Evolutionary conservation across 306 rosid species (phyloP).

Genomic region (Cicer cuneatum): DNA sequence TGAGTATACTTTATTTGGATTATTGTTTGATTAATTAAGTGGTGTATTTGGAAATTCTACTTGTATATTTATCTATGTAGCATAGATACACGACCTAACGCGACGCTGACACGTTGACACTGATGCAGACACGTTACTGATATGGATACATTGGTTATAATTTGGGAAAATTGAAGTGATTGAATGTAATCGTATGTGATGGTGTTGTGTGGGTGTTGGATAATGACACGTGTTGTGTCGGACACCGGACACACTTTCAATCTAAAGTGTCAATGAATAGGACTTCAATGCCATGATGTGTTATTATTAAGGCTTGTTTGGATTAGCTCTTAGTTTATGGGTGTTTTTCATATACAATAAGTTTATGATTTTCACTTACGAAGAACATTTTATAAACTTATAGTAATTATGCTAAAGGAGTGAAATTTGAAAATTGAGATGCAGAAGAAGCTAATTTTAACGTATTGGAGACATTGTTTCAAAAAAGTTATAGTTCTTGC

Average conservation of each 20-base stretch:
- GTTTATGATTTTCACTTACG: neutral
- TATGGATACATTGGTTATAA: no score
- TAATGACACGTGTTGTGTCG: no score
- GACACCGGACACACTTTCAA: no score
- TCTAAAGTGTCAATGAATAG: neutral
- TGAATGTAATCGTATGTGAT: no score
- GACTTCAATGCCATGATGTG: neutral
- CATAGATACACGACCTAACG: no score
- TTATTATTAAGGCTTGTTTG: neutral
- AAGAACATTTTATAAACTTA: neutral
- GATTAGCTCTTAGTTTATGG: neutral
- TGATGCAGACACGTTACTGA: no score
- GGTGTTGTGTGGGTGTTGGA: no score
- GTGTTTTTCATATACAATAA: neutral
- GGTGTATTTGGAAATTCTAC: slow-evolving; percentile 1
- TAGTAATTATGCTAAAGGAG: neutral
- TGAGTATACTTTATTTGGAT: no score
- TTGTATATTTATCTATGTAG: no score
- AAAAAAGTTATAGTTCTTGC: neutral
- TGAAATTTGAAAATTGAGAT: neutral
- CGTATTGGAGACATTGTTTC: neutral
- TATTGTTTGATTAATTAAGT: slow-evolving; percentile 10
- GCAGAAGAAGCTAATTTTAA: neutral
- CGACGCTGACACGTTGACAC: no score
- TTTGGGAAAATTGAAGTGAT: no score